A percentile compares a stretch with the other conserved stretches of the same genome.
phyloP scores from a whole-genome alignment of 805 yeast species.

The Hanseniaspora lachancei region DNA sequence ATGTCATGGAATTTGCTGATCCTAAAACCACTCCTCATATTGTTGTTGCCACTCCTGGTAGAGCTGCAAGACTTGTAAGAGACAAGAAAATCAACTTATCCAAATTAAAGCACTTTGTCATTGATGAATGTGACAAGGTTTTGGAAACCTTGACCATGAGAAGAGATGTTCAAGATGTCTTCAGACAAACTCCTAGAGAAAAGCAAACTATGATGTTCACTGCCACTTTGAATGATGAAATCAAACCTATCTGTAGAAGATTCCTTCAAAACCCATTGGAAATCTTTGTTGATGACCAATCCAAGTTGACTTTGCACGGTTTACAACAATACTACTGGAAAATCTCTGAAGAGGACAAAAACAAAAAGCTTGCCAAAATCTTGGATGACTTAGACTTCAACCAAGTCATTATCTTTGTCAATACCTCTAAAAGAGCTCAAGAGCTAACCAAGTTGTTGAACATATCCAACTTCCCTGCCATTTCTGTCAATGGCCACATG shows the following conservation, averaged over 20 bases:
- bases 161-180: constrained; percentile 95
- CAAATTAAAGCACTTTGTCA: constrained; percentile 84
- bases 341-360: constrained; percentile 81
- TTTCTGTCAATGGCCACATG: constrained; percentile 89
- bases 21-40: constrained; percentile 93
- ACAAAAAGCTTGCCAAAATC: constrained; percentile 80
- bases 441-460: constrained; percentile 78
- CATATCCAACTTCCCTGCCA: constrained; percentile 91
- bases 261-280: constrained; percentile 97
- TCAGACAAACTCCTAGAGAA: constrained; percentile 94
- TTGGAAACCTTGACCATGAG: constrained; percentile 88
- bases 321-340: constrained; percentile 92
- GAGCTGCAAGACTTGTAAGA: constrained; percentile 84
- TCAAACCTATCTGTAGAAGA: constrained; percentile 92
- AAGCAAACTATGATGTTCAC: constrained; percentile 99
- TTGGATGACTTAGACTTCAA: constrained; percentile 91
- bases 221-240: constrained; percentile 87
- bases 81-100: constrained; percentile 78
- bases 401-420: constrained; percentile 94
- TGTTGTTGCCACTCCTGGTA: constrained; percentile 96
- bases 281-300: constrained; percentile 93
- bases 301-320: constrained; percentile 94
- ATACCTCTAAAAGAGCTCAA: constrained; percentile 80
- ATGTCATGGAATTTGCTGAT: constrained; percentile 74
- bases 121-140: constrained; percentile 98